phyloP scores from a whole-genome alignment of 2,329 filamentous ascomycete species.

The Diplodia intermedia region DNA sequence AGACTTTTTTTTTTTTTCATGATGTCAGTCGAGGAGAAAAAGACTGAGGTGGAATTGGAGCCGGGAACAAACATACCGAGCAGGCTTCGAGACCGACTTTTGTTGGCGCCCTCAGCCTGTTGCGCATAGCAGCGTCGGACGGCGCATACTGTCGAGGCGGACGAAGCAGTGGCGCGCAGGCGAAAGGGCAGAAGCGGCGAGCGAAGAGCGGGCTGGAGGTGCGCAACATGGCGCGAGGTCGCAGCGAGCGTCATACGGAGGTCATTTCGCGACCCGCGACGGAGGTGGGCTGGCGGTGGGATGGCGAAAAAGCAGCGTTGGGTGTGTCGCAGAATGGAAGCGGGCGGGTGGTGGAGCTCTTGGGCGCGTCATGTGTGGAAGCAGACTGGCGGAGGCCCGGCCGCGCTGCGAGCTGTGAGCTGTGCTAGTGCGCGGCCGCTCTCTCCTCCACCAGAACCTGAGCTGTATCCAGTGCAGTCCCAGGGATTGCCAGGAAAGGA shows the following conservation, averaged over 20 bases:
- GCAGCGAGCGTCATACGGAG: constrained; percentile 7
- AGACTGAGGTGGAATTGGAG: background rate
- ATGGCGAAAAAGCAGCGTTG: background rate
- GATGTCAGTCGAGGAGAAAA: constrained; percentile 25
- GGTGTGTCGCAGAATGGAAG: background rate
- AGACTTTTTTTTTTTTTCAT: constrained; percentile 38
- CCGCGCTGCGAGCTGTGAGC: background rate
- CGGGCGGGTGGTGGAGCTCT: constrained; percentile 22
- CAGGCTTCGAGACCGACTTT: constrained; percentile 12
- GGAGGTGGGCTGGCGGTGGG: background rate
- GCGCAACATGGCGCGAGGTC: constrained; percentile 11
- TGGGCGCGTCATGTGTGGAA: constrained; percentile 22
- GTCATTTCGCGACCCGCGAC: constrained; percentile 12
- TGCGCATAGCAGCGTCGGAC: constrained; percentile 19
- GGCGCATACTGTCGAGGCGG: background rate
- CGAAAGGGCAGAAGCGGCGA: constrained; percentile 4
- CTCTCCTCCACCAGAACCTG: background rate
- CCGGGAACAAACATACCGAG: constrained; percentile 3
- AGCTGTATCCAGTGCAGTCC: background rate
- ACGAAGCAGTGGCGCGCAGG: background rate
- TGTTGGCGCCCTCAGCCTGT: background rate
- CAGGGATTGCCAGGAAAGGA: constrained; percentile 15
- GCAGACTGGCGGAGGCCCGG: background rate
- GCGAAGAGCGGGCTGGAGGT: constrained; percentile 15
- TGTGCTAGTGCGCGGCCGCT: constrained; percentile 14